phyloP scores from a whole-genome alignment of 1,284 basidiomycete genomes.

The Papiliotrema laurentii region DNA sequence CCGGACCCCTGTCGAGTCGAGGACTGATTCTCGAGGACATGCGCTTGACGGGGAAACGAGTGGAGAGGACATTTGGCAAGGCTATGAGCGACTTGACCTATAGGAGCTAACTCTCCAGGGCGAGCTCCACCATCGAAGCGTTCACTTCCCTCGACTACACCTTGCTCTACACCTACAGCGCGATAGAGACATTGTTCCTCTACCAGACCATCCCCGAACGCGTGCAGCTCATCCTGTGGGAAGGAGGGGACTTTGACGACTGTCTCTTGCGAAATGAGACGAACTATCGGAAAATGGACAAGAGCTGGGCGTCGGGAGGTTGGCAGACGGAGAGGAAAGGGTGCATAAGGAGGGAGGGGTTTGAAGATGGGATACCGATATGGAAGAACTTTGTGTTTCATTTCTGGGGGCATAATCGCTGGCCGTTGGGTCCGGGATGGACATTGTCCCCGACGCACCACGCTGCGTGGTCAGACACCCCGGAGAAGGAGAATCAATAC shows the following conservation, averaged over 20 bases:
- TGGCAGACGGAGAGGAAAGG: conserved; percentile 16
- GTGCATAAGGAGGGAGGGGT: conserved; percentile 20
- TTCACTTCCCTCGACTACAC: conserved; percentile 32
- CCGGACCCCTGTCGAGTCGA: neutral
- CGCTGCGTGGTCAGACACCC: neutral
- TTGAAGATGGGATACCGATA: conserved; percentile 23
- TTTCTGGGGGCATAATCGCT: conserved; percentile 18
- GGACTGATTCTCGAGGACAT: neutral
- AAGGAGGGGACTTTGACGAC: conserved; percentile 10
- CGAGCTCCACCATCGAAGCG: conserved; percentile 22
- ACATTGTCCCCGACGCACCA: conserved; percentile 24
- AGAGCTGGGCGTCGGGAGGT: conserved; percentile 1
- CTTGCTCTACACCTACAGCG: conserved; percentile 23
- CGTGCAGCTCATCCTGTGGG: conserved; percentile 29
- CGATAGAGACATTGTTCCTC: conserved; percentile 30
- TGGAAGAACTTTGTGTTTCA: conserved; percentile 27
- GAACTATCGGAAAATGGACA: conserved; percentile 11
- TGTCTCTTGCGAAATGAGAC: conserved; percentile 20
- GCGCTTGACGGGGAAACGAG: conserved; percentile 2
- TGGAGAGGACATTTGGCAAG: conserved; percentile 18
- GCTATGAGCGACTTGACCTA: neutral
- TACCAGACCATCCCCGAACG: conserved; percentile 33
- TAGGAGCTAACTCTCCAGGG: conserved; percentile 13
- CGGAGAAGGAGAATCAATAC: conserved; percentile 28
- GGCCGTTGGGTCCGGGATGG: conserved; percentile 23